phyloP scores from a whole-genome alignment of 1,284 basidiomycete genomes.

The Sporisorium scitamineum region DNA sequence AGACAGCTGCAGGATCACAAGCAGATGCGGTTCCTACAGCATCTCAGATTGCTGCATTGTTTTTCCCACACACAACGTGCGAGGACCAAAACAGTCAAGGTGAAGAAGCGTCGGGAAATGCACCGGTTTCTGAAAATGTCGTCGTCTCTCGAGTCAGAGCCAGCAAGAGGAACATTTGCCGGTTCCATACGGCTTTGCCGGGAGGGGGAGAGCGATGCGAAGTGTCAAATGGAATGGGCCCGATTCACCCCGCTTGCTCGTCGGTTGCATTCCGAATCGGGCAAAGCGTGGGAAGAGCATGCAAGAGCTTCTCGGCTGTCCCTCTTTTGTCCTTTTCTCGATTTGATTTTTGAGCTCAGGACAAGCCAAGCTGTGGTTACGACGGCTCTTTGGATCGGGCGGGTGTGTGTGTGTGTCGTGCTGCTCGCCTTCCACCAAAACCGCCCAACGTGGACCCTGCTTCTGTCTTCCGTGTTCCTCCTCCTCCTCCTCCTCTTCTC shows the following conservation, averaged over 20 bases:
- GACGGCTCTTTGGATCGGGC: not conserved
- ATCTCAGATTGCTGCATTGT: not conserved
- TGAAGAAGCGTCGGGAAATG: not conserved
- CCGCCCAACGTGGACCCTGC: constrained; percentile 1
- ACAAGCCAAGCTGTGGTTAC: not conserved
- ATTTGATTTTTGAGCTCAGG: not conserved
- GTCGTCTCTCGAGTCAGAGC: not conserved
- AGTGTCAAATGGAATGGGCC: not conserved
- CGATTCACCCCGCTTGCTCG: not conserved
- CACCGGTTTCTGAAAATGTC: not conserved
- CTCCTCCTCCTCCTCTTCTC: not conserved
- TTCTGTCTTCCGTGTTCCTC: not conserved
- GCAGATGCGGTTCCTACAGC: constrained; percentile 1
- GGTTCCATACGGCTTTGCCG: not conserved
- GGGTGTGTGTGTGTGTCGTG: not conserved
- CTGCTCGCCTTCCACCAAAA: not conserved
- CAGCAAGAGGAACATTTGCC: not conserved
- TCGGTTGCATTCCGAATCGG: not conserved
- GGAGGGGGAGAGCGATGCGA: not conserved
- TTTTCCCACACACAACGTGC: not conserved
- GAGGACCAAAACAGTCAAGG: not conserved
- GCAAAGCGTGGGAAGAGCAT: not conserved
- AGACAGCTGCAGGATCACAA: not conserved
- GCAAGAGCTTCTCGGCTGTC: not conserved
- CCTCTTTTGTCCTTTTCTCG: not conserved